phyloP scores from a whole-genome alignment of 495 filamentous ascomycete species.

The Annulohypoxylon nitens region DNA sequence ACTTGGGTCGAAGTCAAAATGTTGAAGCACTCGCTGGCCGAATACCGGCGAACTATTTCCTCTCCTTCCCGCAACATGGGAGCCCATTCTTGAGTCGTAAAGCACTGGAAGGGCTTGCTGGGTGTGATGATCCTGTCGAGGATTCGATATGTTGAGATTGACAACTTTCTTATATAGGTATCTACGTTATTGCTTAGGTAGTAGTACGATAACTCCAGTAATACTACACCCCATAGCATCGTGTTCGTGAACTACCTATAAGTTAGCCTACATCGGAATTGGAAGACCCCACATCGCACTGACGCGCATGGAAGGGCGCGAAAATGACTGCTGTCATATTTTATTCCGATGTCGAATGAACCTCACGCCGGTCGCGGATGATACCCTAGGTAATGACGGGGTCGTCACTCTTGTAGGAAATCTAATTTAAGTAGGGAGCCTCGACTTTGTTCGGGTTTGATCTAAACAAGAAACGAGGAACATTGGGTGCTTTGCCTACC shows the following conservation, averaged over 20 bases:
- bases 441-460: too few relatives aligned
- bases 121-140: too few relatives aligned
- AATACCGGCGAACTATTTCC: constrained; percentile 7
- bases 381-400: neutral
- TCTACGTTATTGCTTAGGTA: too few relatives aligned
- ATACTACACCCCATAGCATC: too few relatives aligned
- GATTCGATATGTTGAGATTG: too few relatives aligned
- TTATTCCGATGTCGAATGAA: constrained; percentile 28
- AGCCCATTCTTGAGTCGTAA: neutral
- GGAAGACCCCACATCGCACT: neutral
- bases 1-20: constrained; percentile 77
- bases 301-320: neutral
- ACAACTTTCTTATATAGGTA: too few relatives aligned
- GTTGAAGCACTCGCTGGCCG: constrained; percentile 41
- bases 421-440: too few relatives aligned
- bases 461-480: too few relatives aligned
- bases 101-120: neutral
- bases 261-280: constrained; percentile 1
- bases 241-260: too few relatives aligned
- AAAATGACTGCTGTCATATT: neutral
- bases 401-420: neutral
- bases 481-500: too few relatives aligned
- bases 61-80: neutral
- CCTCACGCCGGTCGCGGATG: constrained; percentile 19
- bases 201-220: too few relatives aligned